These are phyloP conservation scores for Solanum virginianum DNA, from an alignment of 257 asterid species.

Conservation along the genomic window DNA sequence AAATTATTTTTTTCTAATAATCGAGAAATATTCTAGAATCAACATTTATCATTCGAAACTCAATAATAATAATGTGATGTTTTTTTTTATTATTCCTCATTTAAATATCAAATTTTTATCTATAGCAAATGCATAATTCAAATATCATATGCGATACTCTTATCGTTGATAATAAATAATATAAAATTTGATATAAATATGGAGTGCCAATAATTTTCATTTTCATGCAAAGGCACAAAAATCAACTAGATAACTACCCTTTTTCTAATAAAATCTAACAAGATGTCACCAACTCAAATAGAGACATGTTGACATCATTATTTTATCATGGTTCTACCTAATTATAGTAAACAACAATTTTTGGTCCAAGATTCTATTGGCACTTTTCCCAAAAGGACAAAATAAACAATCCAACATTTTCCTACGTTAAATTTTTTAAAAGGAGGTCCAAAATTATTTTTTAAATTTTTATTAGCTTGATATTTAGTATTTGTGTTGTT, in stretches of 20 bases:
- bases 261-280: no score
- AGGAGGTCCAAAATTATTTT: neutral
- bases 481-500: no score
- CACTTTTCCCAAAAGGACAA: neutral
- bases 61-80: no score
- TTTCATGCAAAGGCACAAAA: neutral
- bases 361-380: neutral
- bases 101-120: rapidly evolving
- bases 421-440: neutral
- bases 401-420: neutral
- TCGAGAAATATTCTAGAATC: neutral
- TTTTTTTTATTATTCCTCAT: neutral
- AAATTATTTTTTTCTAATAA: no score
- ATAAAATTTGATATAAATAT: neutral
- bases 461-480: no score
- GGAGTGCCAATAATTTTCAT: rapidly evolving
- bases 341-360: neutral
- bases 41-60: neutral
- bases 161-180: neutral
- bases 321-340: neutral
- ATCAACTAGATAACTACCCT: neutral
- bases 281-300: neutral
- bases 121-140: rapidly evolving
- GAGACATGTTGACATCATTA: neutral
- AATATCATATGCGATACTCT: no score